Conservation (phyloP, 352 stramenopile species). For the Globisporangium polare region DNA sequence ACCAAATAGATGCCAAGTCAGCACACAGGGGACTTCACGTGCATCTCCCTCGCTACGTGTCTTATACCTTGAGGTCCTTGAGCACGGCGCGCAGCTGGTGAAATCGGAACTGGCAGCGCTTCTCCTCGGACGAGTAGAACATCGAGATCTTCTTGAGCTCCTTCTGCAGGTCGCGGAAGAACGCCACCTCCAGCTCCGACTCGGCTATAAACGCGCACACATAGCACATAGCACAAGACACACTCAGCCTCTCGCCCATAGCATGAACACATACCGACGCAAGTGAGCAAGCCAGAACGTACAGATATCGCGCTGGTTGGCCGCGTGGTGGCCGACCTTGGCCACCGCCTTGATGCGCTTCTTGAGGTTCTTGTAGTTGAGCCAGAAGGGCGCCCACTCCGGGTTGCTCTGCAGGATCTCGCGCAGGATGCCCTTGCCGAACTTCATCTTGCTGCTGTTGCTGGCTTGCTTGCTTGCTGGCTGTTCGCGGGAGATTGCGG, state of each 20-base stretch:
- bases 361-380: constrained; percentile 86
- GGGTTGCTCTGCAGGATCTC: constrained; percentile 75
- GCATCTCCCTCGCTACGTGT: no score
- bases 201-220: constrained; percentile 46
- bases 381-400: constrained; percentile 82
- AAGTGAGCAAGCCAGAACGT: constrained; percentile 8
- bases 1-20: background rate
- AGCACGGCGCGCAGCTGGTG: constrained; percentile 69
- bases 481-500: background rate
- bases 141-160: constrained; percentile 82
- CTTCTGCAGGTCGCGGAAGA: constrained; percentile 69
- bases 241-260: background rate
- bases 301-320: constrained; percentile 32
- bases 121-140: constrained; percentile 76
- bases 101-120: constrained; percentile 63
- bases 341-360: constrained; percentile 81
- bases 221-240: background rate
- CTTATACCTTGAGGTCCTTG: constrained; percentile 67
- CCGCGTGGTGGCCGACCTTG: constrained; percentile 14
- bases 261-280: background rate
- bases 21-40: no score
- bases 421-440: constrained; percentile 68
- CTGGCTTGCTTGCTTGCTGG: background rate
- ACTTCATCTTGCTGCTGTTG: constrained; percentile 53
- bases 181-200: constrained; percentile 66